A percentile compares a stretch with the other conserved stretches of the same genome.
phyloP scores from a whole-genome alignment of 345 rosid genomes.

The Brassica incana region DNA sequence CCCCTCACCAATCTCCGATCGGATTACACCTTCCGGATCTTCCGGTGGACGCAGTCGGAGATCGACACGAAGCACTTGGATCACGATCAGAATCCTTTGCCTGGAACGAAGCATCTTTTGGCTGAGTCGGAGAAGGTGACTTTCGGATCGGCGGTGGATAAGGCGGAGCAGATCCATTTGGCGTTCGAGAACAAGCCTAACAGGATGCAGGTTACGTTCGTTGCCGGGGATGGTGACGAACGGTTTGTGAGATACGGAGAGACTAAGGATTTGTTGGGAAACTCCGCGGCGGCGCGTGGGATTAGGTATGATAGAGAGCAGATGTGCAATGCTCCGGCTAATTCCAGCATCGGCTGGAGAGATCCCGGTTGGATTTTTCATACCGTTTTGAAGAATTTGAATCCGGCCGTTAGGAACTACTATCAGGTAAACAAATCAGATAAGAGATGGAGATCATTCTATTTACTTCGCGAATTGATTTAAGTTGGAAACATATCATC shows the following conservation, averaged over 20 bases:
- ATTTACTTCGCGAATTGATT: not conserved
- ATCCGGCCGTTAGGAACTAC: conserved; percentile 62
- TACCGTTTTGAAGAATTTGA: conserved; percentile 58
- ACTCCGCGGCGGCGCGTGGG: conserved; percentile 51
- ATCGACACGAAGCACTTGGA: conserved; percentile 55
- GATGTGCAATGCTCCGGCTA: conserved; percentile 88
- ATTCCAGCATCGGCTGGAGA: conserved; percentile 74
- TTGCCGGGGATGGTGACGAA: conserved; percentile 62
- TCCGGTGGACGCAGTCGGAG: conserved; percentile 76
- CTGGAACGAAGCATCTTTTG: conserved; percentile 59
- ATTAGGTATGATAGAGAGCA: conserved; percentile 76
- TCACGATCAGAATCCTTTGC: conserved; percentile 83
- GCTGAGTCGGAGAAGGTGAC: conserved; percentile 54
- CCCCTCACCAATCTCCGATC: conserved; percentile 78
- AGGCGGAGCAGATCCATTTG: conserved; percentile 87
- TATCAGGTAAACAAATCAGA: conserved; percentile 52
- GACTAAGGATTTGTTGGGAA: conserved; percentile 46
- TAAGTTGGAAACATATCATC: not conserved
- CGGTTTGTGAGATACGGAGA: conserved; percentile 74
- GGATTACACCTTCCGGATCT: conserved; percentile 82
- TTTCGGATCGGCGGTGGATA: conserved; percentile 49
- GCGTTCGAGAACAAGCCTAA: conserved; percentile 52
- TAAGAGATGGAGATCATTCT: not conserved
- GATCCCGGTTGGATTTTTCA: conserved; percentile 92
- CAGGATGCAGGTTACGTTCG: conserved; percentile 83